These are phyloP conservation scores for Cryptococcus maquisensis DNA, from an alignment of 1,284 basidiomycete species.

Conservation along the genomic window DNA sequence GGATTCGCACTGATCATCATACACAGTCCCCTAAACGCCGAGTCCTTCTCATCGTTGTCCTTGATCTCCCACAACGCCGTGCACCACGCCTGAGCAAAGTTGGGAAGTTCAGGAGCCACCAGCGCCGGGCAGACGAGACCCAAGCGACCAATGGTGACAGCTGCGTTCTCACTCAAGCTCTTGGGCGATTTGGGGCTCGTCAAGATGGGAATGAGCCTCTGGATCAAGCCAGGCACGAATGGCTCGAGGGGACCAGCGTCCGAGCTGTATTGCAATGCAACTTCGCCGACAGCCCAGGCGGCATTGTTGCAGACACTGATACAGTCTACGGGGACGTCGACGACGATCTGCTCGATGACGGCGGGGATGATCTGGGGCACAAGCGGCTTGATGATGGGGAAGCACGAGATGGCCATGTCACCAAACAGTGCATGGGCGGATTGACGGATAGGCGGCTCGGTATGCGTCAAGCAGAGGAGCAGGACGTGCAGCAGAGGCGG, in stretches of 20 bases:
- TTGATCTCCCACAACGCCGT: constrained; percentile 96
- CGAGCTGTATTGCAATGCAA: constrained; percentile 72
- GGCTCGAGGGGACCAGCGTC: constrained; percentile 60
- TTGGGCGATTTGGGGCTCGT: constrained; percentile 85
- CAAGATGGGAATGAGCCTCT: constrained; percentile 86
- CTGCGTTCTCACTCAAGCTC: constrained; percentile 94
- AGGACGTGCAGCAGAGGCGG: constrained; percentile 76
- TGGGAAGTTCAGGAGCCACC: constrained; percentile 83
- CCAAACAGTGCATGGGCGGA: constrained; percentile 96
- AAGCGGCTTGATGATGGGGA: constrained; percentile 69
- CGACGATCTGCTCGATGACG: constrained; percentile 80
- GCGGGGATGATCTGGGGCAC: constrained; percentile 86
- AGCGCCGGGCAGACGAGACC: constrained; percentile 84
- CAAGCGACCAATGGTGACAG: constrained; percentile 96
- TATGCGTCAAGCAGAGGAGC: constrained; percentile 83
- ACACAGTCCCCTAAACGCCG: constrained; percentile 97
- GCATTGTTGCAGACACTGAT: constrained; percentile 98
- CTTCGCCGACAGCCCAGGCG: constrained; percentile 98
- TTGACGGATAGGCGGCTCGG: constrained; percentile 90
- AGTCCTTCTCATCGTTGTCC: constrained; percentile 99
- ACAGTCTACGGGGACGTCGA: constrained; percentile 69
- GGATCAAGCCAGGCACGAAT: constrained; percentile 81
- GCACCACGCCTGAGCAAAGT: constrained; percentile 95
- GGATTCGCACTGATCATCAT: constrained; percentile 93
- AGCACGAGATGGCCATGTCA: constrained; percentile 93